phyloP scores from a whole-genome alignment of 371 early-diverging fungal species.

The Mucor racemosus region DNA sequence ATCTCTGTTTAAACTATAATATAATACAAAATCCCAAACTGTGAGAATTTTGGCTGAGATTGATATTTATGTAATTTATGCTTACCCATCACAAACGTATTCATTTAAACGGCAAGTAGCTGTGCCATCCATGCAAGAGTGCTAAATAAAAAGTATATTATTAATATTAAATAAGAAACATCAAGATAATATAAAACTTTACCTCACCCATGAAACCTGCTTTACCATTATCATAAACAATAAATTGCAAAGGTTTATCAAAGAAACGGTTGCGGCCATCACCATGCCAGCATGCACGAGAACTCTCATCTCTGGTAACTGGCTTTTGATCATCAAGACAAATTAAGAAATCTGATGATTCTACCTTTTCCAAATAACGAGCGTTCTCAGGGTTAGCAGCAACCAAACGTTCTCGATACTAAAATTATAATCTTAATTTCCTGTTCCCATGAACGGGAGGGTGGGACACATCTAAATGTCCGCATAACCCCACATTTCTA shows the following conservation, averaged over 20 bases:
- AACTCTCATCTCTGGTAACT: slow-evolving; percentile 81
- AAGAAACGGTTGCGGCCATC: slow-evolving; percentile 94
- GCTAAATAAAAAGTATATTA: slow-evolving; percentile 38
- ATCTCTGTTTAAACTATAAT: slow-evolving; percentile 39
- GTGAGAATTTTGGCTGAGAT: slow-evolving; percentile 6
- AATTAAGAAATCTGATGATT: slow-evolving; percentile 82
- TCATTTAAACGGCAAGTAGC: slow-evolving; percentile 83
- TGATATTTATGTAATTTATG: slow-evolving; percentile 4
- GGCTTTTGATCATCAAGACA: slow-evolving; percentile 88
- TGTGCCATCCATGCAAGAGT: slow-evolving; percentile 97
- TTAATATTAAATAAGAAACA: too few relatives aligned
- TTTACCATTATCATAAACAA: slow-evolving; percentile 95
- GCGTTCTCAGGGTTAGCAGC: slow-evolving; percentile 71
- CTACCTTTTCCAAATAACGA: slow-evolving; percentile 74
- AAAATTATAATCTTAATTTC: background rate
- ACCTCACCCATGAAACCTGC: slow-evolving; percentile 92
- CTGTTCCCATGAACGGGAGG: background rate
- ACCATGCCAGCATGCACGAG: slow-evolving; percentile 89
- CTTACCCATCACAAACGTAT: slow-evolving; percentile 60
- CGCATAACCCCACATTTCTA: background rate
- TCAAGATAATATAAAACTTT: background rate
- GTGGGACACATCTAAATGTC: background rate
- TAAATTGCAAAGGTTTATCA: slow-evolving; percentile 93
- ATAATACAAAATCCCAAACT: background rate
- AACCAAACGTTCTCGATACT: slow-evolving; percentile 66